A percentile compares a stretch with the other conserved stretches of the same genome.
These are phyloP conservation scores for Linum trigynum DNA, from an alignment of 345 rosid species.

Conservation along the genomic window DNA sequence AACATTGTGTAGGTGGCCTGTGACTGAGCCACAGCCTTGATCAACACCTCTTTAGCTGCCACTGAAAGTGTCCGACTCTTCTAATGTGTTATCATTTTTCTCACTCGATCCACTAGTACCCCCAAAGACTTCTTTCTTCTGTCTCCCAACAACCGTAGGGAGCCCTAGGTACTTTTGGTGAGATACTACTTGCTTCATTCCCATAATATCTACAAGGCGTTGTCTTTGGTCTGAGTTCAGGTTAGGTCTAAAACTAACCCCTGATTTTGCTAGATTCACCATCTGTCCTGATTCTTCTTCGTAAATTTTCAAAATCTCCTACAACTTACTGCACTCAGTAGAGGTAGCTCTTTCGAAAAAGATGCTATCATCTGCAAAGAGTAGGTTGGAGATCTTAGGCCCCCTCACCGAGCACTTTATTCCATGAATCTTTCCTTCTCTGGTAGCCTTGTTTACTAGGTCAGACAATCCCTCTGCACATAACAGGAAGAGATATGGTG, in stretches of 20 bases:
- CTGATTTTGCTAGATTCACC: not conserved
- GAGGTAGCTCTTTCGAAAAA: not conserved
- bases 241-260: not conserved
- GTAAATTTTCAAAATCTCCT: too few species aligned
- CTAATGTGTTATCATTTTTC: not conserved
- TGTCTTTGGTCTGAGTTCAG: not conserved
- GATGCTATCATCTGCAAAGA: not conserved
- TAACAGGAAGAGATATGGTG: not conserved
- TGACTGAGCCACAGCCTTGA: not conserved
- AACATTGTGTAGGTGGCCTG: not conserved
- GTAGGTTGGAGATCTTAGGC: not conserved
- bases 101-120: not conserved
- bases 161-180: not conserved
- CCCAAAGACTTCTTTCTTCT: not conserved
- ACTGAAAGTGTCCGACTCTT: not conserved
- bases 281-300: not conserved
- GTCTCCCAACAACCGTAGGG: not conserved
- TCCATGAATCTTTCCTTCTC: not conserved
- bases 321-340: too few species aligned
- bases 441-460: not conserved
- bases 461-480: not conserved
- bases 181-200: too few species aligned
- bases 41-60: not conserved
- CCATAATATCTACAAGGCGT: not conserved
- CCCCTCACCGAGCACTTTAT: not conserved